Evolutionary conservation across 768 basidiomycete species (phyloP).

Genomic region (Calocybe indica): DNA sequence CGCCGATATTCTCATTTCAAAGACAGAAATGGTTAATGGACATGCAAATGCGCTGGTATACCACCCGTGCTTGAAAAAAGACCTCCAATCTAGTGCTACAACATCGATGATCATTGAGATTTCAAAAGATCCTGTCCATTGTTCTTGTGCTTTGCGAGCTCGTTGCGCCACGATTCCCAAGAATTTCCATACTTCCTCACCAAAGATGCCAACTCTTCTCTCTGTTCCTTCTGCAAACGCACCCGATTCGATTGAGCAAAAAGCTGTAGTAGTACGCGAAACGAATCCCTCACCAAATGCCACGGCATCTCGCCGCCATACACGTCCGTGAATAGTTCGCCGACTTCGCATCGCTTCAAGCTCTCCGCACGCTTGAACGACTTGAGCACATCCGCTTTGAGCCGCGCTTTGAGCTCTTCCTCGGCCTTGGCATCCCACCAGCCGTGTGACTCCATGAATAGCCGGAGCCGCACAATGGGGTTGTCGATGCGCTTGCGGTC

Average conservation of each 20-base stretch:
- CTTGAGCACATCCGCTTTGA: conserved; percentile 70
- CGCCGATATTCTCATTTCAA: too few species aligned
- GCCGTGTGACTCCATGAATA: conserved; percentile 73
- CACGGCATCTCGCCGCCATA: conserved; percentile 83
- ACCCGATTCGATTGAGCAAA: background rate
- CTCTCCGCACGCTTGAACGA: conserved; percentile 77
- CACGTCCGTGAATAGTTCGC: conserved; percentile 80
- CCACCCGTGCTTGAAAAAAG: too few species aligned
- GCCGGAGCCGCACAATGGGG: conserved; percentile 78
- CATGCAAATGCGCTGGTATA: too few species aligned
- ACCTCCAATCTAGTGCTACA: background rate
- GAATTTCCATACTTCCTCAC: conserved; percentile 81
- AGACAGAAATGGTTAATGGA: too few species aligned
- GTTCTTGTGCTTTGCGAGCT: conserved; percentile 71
- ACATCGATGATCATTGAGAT: background rate
- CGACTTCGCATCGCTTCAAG: conserved; percentile 62
- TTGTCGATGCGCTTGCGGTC: conserved; percentile 89
- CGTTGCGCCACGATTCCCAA: conserved; percentile 84
- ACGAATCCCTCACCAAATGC: conserved; percentile 62
- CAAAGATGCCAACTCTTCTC: conserved; percentile 67
- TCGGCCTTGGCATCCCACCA: conserved; percentile 86
- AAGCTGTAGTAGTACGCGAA: background rate
- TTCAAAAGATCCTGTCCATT: conserved; percentile 55
- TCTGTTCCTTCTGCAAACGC: conserved; percentile 65
- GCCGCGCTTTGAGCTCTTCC: conserved; percentile 56